phyloP scores from a whole-genome alignment of 2,329 filamentous ascomycete genomes.

The Ophiostoma tasmaniense region DNA sequence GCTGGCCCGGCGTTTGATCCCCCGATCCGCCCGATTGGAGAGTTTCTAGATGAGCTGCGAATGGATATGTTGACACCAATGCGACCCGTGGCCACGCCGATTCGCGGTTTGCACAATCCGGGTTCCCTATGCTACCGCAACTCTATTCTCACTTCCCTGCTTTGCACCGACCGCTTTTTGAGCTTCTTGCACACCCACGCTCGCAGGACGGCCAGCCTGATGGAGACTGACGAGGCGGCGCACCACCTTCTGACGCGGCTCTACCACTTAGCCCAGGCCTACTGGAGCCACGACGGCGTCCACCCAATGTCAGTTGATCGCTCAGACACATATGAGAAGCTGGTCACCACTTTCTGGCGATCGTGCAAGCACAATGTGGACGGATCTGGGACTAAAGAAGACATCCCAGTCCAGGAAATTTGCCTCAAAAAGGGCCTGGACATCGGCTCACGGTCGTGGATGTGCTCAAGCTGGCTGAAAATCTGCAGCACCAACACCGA shows the following conservation, averaged over 20 bases:
- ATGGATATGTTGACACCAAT: slow-evolving; percentile 13
- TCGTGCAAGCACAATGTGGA: slow-evolving; percentile 12
- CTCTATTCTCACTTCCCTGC: slow-evolving; percentile 16
- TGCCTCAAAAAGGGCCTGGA: background rate
- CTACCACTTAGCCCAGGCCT: slow-evolving; percentile 18
- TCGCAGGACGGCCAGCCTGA: background rate
- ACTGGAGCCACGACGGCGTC: slow-evolving; percentile 12
- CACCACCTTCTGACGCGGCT: slow-evolving; percentile 17
- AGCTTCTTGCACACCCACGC: slow-evolving; percentile 15
- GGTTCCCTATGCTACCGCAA: slow-evolving; percentile 21
- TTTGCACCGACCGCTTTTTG: slow-evolving; percentile 18
- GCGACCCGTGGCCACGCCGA: background rate
- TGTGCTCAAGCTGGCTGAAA: slow-evolving; percentile 2
- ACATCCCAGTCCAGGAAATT: background rate
- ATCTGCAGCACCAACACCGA: background rate
- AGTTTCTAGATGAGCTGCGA: slow-evolving; percentile 14
- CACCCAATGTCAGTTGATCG: slow-evolving; percentile 9
- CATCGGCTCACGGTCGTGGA: background rate
- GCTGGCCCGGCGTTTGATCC: slow-evolving; percentile 11
- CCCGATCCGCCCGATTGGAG: background rate
- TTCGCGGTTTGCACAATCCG: slow-evolving; percentile 16
- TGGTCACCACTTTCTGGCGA: slow-evolving; percentile 16
- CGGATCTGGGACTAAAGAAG: background rate
- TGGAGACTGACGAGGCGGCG: background rate
- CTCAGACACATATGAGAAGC: slow-evolving; percentile 1